Percentiles rank a stretch among this genome's conserved stretches.
phyloP scores from a whole-genome alignment of 1,139 yeast species.

The Scheffersomyces lignicola region DNA sequence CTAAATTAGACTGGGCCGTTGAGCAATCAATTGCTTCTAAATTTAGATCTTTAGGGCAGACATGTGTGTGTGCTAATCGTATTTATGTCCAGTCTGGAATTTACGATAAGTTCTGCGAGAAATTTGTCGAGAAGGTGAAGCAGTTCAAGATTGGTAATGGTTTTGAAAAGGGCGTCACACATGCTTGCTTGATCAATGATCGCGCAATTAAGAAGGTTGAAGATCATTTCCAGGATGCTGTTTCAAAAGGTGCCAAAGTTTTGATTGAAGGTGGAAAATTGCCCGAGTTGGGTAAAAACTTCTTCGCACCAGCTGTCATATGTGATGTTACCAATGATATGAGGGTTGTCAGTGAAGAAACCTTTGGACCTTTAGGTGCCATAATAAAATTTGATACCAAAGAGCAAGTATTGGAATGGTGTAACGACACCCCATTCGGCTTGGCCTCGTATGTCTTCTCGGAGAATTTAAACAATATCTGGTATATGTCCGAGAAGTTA shows the following conservation, averaged over 20 bases:
- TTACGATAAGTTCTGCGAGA: slow-evolving; percentile 55
- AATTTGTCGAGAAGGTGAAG: slow-evolving; percentile 33
- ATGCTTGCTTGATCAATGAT: slow-evolving; percentile 45
- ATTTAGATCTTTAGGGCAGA: slow-evolving; percentile 80
- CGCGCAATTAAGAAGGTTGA: slow-evolving; percentile 41
- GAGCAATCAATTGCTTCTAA: slow-evolving; percentile 53
- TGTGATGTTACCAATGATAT: slow-evolving; percentile 40
- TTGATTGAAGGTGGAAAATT: slow-evolving; percentile 42
- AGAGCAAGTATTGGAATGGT: slow-evolving; percentile 38
- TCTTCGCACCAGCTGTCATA: slow-evolving; percentile 42
- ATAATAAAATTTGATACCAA: slow-evolving; percentile 38
- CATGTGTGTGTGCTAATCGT: slow-evolving; percentile 88
- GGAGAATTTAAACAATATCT: slow-evolving; percentile 52
- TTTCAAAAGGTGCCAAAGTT: slow-evolving; percentile 41
- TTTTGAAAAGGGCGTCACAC: slow-evolving; percentile 42
- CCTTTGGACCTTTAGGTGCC: slow-evolving; percentile 51
- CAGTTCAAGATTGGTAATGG: slow-evolving; percentile 45
- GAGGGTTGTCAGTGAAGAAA: slow-evolving; percentile 43
- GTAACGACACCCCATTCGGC: slow-evolving; percentile 45
- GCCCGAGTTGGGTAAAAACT: slow-evolving; percentile 39
- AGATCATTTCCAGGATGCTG: slow-evolving; percentile 42
- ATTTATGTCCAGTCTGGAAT: slow-evolving; percentile 70
- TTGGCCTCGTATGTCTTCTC: slow-evolving; percentile 47
- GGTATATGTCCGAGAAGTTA: slow-evolving; percentile 46
- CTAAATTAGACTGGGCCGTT: slow-evolving; percentile 48